Percentiles rank a stretch among this genome's conserved stretches.
These are phyloP conservation scores for Populus alba DNA, from an alignment of 345 rosid species.

Conservation along the genomic window DNA sequence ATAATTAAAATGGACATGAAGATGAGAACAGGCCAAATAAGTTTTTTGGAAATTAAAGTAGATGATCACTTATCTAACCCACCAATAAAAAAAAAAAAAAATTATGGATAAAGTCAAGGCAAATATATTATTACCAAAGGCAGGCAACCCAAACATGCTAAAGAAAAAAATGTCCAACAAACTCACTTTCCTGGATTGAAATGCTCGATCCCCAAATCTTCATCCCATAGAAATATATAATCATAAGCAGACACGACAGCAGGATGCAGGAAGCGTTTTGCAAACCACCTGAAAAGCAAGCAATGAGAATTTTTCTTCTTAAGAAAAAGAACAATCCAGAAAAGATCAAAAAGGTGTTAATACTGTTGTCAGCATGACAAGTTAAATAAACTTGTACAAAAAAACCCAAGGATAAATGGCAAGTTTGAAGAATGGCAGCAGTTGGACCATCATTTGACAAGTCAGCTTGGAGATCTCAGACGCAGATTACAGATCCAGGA, in stretches of 20 bases:
- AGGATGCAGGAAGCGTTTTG: constrained; percentile 95
- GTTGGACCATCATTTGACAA: background rate
- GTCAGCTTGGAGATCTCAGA: background rate
- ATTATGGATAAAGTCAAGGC: background rate
- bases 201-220: constrained; percentile 86
- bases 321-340: background rate
- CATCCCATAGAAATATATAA: constrained; percentile 95
- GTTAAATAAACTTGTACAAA: background rate
- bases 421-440: background rate
- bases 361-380: background rate
- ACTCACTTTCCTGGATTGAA: constrained; percentile 73
- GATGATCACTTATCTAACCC: background rate
- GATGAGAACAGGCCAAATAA: background rate
- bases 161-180: background rate
- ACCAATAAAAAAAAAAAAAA: background rate
- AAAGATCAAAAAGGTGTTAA: background rate
- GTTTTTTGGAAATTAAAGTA: background rate
- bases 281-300: constrained; percentile 81
- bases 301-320: background rate
- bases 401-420: background rate
- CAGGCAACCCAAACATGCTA: background rate
- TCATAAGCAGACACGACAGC: constrained; percentile 74
- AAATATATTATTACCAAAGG: background rate
- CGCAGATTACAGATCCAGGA: constrained; percentile 3
- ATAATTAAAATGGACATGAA: background rate